Evolutionary conservation across 441 rosid genomes (phyloP), one percentile per base, ranked within the genome.

Genomic region (Gossypium schwendimanii): DNA sequence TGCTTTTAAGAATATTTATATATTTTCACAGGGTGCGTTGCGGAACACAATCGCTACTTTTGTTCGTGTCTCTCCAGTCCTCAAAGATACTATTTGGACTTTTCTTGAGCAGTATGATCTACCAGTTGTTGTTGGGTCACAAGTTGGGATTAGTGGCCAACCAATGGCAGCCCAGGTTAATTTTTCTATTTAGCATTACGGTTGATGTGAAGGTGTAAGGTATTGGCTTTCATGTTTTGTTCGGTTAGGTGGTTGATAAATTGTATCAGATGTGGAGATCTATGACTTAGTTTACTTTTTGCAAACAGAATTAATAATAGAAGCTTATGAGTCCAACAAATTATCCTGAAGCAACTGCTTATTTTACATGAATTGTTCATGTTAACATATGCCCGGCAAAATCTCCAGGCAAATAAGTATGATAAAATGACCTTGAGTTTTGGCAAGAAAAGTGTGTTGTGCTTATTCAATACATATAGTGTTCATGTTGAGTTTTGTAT

Each of bases 51-150:
- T 95, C 71, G 80, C 86, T 71, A 82, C 92, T 79, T 95, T 89
- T 79, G 76, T 91, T 78, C 79, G 77, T 63, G 89, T 89, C 57
- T 93, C 92, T 81, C 99, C 95, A 36, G 85, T 75, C 53, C 78
- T 85, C 70, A 95, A 87, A 82, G 96, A 90, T 82, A 69, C 89
- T 71, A 76, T 91, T 76, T 95, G 99, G 99, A 84, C 84, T 77
- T 91, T 82, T 76, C 96, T 95, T 75, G 98, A 93, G 87, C 97
- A 87, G 82, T 91, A 91, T 84, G 99, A 95, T 85, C 85, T 95
- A 64, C 98, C 98, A 31, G 92, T 95, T 72, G 98, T 95, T 49
- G 86, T 92, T 73, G 97, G 92, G 53, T 72, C 88, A 66, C 85
- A 71, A 33, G 82, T 77, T 72, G 87, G 88, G 77, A 87, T 78